Base-by-base conservation (phyloP, 2,329 filamentous ascomycete genomes). In the Scorias spongiosa region DNA sequence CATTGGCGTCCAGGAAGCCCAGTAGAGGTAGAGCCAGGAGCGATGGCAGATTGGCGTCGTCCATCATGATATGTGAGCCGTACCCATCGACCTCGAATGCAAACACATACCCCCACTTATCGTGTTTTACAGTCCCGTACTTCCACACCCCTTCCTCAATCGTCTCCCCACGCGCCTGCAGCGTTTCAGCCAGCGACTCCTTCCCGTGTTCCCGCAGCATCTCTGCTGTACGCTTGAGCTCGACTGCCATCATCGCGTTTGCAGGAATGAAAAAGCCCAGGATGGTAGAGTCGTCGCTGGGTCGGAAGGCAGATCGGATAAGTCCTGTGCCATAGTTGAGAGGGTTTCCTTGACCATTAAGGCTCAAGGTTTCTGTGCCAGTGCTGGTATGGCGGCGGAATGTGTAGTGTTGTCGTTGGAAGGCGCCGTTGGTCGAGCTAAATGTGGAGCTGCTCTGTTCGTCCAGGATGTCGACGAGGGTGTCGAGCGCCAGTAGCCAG, bases 211-310 rank as follows among this genome's bases (percentile, higher is more conserved):
- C 18, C 12, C 38, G 38, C n/a, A 96, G 72, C 15, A 93, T 70
- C 5, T 71, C 68, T 0, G 85, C 78, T 0, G 84, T 79, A 37
- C 84, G 79, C 49, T 79, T 76, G 20, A 98, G 70, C 63, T 98
- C 87, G 1, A 89, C 84, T 2, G 86, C 80, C 73, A 98, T 94
- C 80, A 93, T 89, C 18, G 91, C 91, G 58, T 98, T 98, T 32
- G 85, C 81, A 0, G 91, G 91, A 52, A 98, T 93, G 60, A 94
- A 85, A 68, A 86, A 98, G 39, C 88, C 88, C 2, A 98, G 70
- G 32, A 91, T 95, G 0, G 87, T 93, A 2, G 91, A 86, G 61
- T 98, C 91, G 55, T 98, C 91, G 50, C 85, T 93, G 4, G 91
- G 91, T 1, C 91, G 76, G 66, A 98, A 98, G 0, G 91, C 89